Conservation (phyloP, 805 yeast genomes). For the Suhomyces canberraensis region DNA sequence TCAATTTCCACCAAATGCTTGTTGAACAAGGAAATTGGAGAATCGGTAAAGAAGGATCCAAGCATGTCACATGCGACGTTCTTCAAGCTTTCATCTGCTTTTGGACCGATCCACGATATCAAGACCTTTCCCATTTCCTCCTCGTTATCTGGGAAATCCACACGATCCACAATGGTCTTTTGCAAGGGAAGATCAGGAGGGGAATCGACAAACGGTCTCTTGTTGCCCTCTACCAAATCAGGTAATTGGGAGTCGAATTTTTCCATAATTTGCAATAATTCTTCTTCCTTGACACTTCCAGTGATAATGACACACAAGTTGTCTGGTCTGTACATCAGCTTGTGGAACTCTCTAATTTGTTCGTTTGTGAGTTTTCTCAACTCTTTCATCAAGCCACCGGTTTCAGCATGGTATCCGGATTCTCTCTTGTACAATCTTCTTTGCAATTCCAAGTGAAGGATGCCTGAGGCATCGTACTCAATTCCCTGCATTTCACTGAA, state of each 20-base stretch:
- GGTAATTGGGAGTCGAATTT: slow-evolving; percentile 59
- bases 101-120: slow-evolving; percentile 82
- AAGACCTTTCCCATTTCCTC: slow-evolving; percentile 76
- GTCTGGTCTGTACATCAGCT: slow-evolving; percentile 69
- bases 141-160: slow-evolving; percentile 86
- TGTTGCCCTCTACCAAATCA: slow-evolving; percentile 20
- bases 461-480: slow-evolving; percentile 73
- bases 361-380: slow-evolving; percentile 70
- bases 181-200: slow-evolving; percentile 38
- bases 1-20: slow-evolving; percentile 74
- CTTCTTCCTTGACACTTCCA: slow-evolving; percentile 81
- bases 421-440: slow-evolving; percentile 49
- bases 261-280: slow-evolving; percentile 57
- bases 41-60: slow-evolving; percentile 70
- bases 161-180: slow-evolving; percentile 43
- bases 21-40: slow-evolving; percentile 72
- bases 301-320: slow-evolving; percentile 78
- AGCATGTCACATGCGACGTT: slow-evolving; percentile 71
- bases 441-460: slow-evolving; percentile 58
- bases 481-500: slow-evolving; percentile 96
- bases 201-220: slow-evolving; percentile 83
- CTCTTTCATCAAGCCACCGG: slow-evolving; percentile 85
- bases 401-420: slow-evolving; percentile 88
- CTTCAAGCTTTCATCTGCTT: slow-evolving; percentile 44
- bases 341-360: slow-evolving; percentile 74